Percentiles rank a stretch among this genome's conserved stretches.
Evolutionary conservation across 257 asterid genomes (phyloP).

Genomic region (Agastache rugosa): DNA sequence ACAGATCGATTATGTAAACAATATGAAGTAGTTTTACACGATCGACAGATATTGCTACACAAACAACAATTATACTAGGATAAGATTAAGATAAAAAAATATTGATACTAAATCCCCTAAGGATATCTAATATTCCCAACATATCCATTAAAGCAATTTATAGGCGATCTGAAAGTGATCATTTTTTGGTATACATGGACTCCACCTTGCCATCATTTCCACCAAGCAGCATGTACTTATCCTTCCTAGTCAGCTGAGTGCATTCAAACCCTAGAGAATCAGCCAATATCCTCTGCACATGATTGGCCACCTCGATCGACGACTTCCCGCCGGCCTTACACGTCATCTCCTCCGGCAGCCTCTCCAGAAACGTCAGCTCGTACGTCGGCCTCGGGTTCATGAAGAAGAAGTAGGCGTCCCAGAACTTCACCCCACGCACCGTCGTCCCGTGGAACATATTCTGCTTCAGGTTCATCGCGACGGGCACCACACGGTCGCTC

Average conservation of each 20-base stretch:
- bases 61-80: slow-evolving; percentile 20
- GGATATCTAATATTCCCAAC: background rate
- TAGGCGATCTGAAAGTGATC: slow-evolving; percentile 19
- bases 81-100: background rate
- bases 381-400: slow-evolving; percentile 93
- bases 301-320: slow-evolving; percentile 91
- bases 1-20: slow-evolving; percentile 26
- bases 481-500: slow-evolving; percentile 90
- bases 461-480: slow-evolving; percentile 68
- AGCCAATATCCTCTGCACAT: slow-evolving; percentile 82
- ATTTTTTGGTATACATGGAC: slow-evolving; percentile 82
- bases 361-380: slow-evolving; percentile 71
- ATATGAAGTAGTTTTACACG: slow-evolving; percentile 36
- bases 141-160: background rate
- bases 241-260: slow-evolving; percentile 95
- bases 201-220: slow-evolving; percentile 99
- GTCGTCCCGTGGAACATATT: slow-evolving; percentile 88
- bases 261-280: slow-evolving; percentile 91
- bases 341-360: slow-evolving; percentile 87
- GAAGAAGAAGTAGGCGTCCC: slow-evolving; percentile 88
- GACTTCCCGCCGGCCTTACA: slow-evolving; percentile 81
- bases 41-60: slow-evolving; percentile 24
- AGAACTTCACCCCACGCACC: slow-evolving; percentile 82
- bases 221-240: slow-evolving; percentile 93
- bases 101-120: slow-evolving; percentile 14